Conservation (phyloP, 495 filamentous ascomycete species). For the Podospora australis region DNA sequence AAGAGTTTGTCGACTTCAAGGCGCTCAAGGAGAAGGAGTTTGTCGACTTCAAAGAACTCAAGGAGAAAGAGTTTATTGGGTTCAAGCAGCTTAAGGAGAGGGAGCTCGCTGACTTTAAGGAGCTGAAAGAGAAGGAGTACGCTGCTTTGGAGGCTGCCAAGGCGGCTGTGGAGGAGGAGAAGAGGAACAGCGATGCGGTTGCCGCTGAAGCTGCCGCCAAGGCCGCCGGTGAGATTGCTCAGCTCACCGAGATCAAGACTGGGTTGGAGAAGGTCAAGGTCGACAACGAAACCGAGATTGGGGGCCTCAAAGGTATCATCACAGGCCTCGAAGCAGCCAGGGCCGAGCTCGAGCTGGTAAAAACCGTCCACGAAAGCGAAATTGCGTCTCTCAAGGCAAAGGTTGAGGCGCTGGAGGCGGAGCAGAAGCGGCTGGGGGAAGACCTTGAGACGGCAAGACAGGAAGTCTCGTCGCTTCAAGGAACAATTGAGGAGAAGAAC, state of each 20-base stretch:
- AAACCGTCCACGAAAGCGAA: constrained; percentile 14
- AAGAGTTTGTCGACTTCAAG: constrained; percentile 5
- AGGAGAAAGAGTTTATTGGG: constrained; percentile 8
- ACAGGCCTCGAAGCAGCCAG: constrained; percentile 12
- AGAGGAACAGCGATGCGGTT: constrained; percentile 19
- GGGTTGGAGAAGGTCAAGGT: constrained; percentile 22
- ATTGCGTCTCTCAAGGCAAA: constrained; percentile 15
- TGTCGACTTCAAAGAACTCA: constrained; percentile 2
- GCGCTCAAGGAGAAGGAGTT: constrained; percentile 10
- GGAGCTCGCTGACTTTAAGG: constrained; percentile 1
- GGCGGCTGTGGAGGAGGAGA: constrained; percentile 20
- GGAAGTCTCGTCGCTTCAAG: constrained; percentile 23
- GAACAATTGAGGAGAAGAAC: constrained; percentile 16
- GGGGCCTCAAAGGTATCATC: constrained; percentile 17
- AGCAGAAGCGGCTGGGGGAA: constrained; percentile 24
- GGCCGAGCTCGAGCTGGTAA: constrained; percentile 14
- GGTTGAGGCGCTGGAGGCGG: constrained; percentile 15
- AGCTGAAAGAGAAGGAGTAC: constrained; percentile 6
- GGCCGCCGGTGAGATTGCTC: constrained; percentile 22
- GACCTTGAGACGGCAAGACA: constrained; percentile 18
- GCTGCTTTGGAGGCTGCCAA: constrained; percentile 19
- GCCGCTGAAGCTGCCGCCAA: constrained; percentile 22
- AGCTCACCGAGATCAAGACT: constrained; percentile 18
- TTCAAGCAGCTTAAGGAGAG: background rate
- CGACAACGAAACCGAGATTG: constrained; percentile 23